These are phyloP conservation scores for Rhizopus arrhizus DNA, from an alignment of 371 early-diverging fungal genomes.

Conservation along the genomic window DNA sequence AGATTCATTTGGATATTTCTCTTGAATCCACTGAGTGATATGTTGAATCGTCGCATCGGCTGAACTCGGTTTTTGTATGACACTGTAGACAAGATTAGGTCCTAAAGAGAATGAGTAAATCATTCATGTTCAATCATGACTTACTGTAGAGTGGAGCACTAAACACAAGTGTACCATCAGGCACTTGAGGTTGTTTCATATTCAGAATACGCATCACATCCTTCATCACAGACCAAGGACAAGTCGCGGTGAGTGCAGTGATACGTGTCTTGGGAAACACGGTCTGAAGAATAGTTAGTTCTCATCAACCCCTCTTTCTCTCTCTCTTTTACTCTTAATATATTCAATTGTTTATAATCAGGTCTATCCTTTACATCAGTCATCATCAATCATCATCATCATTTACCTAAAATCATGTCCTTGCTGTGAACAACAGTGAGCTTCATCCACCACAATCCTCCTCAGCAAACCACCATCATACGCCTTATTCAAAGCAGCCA, in stretches of 20 bases:
- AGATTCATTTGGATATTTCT: constrained; percentile 57
- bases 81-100: constrained; percentile 72
- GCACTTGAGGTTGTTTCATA: constrained; percentile 42
- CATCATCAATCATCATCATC: too few relatives aligned
- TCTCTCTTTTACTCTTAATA: constrained; percentile 35
- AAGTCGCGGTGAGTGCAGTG: constrained; percentile 91
- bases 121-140: neutral
- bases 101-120: constrained; percentile 30
- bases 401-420: constrained; percentile 84
- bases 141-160: constrained; percentile 59
- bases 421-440: constrained; percentile 80
- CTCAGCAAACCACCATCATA: constrained; percentile 58
- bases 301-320: neutral
- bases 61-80: constrained; percentile 60
- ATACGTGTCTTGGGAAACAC: constrained; percentile 74
- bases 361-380: constrained; percentile 21
- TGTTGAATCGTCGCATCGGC: constrained; percentile 61
- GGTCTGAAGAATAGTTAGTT: constrained; percentile 25
- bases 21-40: constrained; percentile 64
- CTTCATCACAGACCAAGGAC: constrained; percentile 70
- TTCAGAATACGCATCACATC: constrained; percentile 67
- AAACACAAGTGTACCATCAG: constrained; percentile 53
- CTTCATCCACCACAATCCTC: constrained; percentile 89
- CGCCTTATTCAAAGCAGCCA: constrained; percentile 66
- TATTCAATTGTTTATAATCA: constrained; percentile 47